Percentiles rank a stretch among this genome's conserved stretches.
These are phyloP conservation scores for Sistotremastrum niveocremeum DNA, from an alignment of 768 basidiomycete genomes.

Conservation along the genomic window DNA sequence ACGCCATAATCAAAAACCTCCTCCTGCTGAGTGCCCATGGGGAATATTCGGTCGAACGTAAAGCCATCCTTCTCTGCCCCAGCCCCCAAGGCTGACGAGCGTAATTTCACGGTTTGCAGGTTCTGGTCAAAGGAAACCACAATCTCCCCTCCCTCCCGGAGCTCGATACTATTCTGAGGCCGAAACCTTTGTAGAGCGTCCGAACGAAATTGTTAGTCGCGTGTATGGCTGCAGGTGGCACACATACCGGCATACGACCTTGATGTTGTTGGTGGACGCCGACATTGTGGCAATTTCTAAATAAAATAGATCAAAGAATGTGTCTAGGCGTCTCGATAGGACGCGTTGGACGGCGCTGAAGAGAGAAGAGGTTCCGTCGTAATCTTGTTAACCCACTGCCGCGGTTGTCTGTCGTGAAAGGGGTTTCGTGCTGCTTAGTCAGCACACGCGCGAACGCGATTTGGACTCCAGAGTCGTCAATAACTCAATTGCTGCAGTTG, in stretches of 20 bases:
- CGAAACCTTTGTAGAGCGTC: constrained; percentile 54
- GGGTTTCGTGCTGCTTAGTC: too few species aligned
- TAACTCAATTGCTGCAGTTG: too few species aligned
- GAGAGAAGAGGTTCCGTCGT: too few species aligned
- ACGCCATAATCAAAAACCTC: constrained; percentile 99
- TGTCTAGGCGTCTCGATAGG: too few species aligned
- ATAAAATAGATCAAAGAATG: constrained; percentile 1
- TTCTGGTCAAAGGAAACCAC: constrained; percentile 84
- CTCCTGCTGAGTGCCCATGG: constrained; percentile 77
- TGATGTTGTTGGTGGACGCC: constrained; percentile 78
- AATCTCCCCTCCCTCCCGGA: constrained; percentile 76
- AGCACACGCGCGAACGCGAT: too few species aligned
- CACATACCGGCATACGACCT: constrained; percentile 95
- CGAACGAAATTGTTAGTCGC: constrained; percentile 3
- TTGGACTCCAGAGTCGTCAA: too few species aligned
- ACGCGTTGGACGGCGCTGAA: too few species aligned
- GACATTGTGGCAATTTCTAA: constrained; percentile 31
- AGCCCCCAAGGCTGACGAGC: constrained; percentile 48
- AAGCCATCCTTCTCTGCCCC: constrained; percentile 97
- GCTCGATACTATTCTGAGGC: constrained; percentile 85
- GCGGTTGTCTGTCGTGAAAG: too few species aligned
- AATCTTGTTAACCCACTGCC: too few species aligned
- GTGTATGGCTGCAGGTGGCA: constrained; percentile 4
- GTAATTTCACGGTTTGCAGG: constrained; percentile 71
- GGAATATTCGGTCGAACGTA: constrained; percentile 94